A percentile compares a stretch with the other conserved stretches of the same genome.
These are phyloP conservation scores for Colletotrichum tabaci DNA, from an alignment of 2,329 filamentous ascomycete genomes.

Conservation along the genomic window DNA sequence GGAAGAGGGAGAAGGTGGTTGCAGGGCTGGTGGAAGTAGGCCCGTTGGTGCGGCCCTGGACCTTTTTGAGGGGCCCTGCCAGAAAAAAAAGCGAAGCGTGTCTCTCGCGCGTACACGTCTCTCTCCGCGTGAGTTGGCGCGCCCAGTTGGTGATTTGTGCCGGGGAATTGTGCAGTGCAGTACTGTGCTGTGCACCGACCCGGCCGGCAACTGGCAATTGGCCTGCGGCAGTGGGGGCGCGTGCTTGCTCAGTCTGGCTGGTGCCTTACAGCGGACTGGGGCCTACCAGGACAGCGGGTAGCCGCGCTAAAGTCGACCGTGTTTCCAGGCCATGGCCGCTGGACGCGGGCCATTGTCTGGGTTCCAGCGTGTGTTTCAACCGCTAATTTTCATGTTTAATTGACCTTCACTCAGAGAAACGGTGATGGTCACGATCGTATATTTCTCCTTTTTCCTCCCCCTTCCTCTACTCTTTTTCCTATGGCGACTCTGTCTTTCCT, in stretches of 20 bases:
- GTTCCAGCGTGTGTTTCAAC: constrained; percentile 15
- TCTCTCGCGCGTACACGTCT: constrained; percentile 26
- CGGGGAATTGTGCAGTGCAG: constrained; percentile 13
- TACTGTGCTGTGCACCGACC: constrained; percentile 7
- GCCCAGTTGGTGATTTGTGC: constrained; percentile 12
- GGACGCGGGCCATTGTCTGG: constrained; percentile 26
- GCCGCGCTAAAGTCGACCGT: constrained; percentile 16
- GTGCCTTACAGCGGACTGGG: background rate
- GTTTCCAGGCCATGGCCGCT: constrained; percentile 26
- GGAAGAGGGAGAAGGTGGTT: constrained; percentile 38
- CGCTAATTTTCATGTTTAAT: constrained; percentile 17
- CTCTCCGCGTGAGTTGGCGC: constrained; percentile 23
- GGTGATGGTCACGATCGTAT: background rate
- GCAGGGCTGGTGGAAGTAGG: constrained; percentile 47
- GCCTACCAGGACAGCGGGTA: background rate
- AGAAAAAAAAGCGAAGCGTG: constrained; percentile 27
- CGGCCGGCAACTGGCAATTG: background rate
- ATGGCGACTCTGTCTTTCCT: background rate
- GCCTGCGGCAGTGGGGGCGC: constrained; percentile 1
- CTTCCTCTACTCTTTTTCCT: background rate
- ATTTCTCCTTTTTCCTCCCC: background rate
- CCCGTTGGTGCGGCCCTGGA: constrained; percentile 46
- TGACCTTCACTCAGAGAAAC: background rate
- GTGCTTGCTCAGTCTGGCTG: background rate
- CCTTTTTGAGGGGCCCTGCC: constrained; percentile 48